Evolutionary conservation across 2,329 filamentous ascomycete species (phyloP).

Genomic region (Talaromyces piceae): DNA sequence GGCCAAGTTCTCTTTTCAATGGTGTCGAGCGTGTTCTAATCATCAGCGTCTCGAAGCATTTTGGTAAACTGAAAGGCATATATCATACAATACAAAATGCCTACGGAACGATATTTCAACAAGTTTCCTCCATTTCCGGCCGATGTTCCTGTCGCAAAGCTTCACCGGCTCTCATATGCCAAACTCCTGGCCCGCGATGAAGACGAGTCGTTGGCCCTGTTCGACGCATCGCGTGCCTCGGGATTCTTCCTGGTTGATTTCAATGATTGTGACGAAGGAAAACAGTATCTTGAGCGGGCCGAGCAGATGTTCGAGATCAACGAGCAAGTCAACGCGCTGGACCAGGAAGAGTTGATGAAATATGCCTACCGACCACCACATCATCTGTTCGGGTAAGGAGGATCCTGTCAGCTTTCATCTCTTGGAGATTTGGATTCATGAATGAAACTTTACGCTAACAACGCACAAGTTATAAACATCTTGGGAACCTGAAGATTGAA

Average conservation of each 20-base stretch:
- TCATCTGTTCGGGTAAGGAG: background rate
- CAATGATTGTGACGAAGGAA: background rate
- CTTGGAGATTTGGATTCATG: background rate
- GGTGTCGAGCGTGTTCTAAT: background rate
- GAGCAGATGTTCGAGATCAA: constrained; percentile 5
- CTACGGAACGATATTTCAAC: constrained; percentile 1
- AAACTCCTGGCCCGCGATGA: constrained; percentile 1
- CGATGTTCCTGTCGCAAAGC: constrained; percentile 4
- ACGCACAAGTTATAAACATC: background rate
- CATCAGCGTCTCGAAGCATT: background rate
- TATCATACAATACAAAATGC: constrained; percentile 1
- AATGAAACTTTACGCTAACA: background rate
- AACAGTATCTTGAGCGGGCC: background rate
- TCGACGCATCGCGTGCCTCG: background rate
- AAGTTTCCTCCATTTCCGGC: constrained; percentile 4
- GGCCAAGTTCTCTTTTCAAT: too few relatives aligned
- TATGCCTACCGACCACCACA: constrained; percentile 2
- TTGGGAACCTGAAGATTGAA: constrained; percentile 4
- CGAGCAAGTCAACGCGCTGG: background rate
- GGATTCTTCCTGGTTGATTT: constrained; percentile 5
- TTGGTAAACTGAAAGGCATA: background rate
- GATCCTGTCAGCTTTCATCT: background rate
- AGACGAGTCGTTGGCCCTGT: background rate
- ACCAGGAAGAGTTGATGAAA: constrained; percentile 5
- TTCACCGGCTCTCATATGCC: background rate